Percentiles rank a stretch among this genome's conserved stretches.
Conservation (phyloP, 805 yeast species). For the Myxozyma melibiosi region DNA sequence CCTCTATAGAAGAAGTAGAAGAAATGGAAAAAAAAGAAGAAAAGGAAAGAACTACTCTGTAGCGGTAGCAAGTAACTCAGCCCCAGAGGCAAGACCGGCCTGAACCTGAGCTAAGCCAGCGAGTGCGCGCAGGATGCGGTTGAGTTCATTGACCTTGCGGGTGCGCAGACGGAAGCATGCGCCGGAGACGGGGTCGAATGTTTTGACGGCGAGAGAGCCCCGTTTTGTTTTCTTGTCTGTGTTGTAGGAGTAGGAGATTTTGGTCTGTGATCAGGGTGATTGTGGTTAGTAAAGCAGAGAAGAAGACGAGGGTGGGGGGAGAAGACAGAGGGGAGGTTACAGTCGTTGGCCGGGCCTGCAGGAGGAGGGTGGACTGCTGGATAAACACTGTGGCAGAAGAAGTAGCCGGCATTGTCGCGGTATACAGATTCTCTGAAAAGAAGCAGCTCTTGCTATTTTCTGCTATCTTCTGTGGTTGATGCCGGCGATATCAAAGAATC, state of each 20-base stretch:
- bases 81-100: slow-evolving; percentile 26
- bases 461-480: neutral
- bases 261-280: no score
- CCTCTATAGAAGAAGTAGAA: no score
- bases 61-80: slow-evolving; percentile 8
- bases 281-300: slow-evolving; percentile 37
- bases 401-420: slow-evolving; percentile 18
- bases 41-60: neutral
- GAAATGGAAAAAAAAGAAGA: no score
- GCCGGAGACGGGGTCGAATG: slow-evolving; percentile 67
- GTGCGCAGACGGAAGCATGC: slow-evolving; percentile 61
- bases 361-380: slow-evolving; percentile 46
- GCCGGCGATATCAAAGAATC: no score
- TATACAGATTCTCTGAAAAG: neutral
- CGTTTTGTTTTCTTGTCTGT: slow-evolving; percentile 34
- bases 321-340: slow-evolving; percentile 37
- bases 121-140: slow-evolving; percentile 67
- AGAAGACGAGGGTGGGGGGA: neutral
- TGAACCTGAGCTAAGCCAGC: slow-evolving; percentile 49
- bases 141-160: slow-evolving; percentile 68
- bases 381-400: slow-evolving; percentile 42
- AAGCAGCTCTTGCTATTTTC: neutral
- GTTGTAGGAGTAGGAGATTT: slow-evolving; percentile 45
- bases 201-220: slow-evolving; percentile 52
- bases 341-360: slow-evolving; percentile 49